Base-by-base conservation (phyloP, 352 stramenopile species). In the Globisporangium spiculum region DNA sequence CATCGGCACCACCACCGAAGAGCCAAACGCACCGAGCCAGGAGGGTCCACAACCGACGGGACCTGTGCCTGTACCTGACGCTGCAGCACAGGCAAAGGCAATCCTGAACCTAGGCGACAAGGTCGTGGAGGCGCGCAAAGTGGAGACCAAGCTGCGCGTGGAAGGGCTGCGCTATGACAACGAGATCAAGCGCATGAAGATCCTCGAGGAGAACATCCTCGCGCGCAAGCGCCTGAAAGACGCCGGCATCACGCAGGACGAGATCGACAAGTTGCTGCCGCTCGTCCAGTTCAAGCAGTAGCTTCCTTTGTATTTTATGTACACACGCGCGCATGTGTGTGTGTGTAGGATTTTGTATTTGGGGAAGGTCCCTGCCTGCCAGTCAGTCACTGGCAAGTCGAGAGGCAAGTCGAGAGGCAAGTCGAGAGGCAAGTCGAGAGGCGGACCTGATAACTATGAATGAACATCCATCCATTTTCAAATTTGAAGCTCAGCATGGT, bases 221-320 rank as follows among this genome's bases (percentile, higher is more conserved):
- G 65, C 65, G 22, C 65, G 65, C 65, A 70, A 70, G 58, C 65
- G 65, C 2, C 65, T 70, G 7, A 65, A 70, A 22, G 65, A 70
- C 26, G 65, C 65, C 0, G 65, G 65, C 57, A 66, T 70, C 34
- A 14, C 57, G 5, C 57, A 70, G 24, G 57, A 65, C 48, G 65
- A 70, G 58, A 66, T 70, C 32, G 65, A 70, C 34, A 65, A 55
- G 57, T 27, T 70, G 7, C 34, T 69, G 41, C 65, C 65, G 12
- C 54, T 46, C 27, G 54, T 63, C 10, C 44, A 62, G 26, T 22
- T 68, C 12, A 32, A 63, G 52, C 57, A 44, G 20, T 27, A 60
- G 26, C 26, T 7, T 20, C 10, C 8, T n/a, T 5, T 6, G 36
- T 16, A 20, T 48, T 48, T 48, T 48, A 20, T 16, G 4, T 48